Base-by-base conservation (phyloP, 139 green algal genomes). In the Nannochloris sp. region DNA sequence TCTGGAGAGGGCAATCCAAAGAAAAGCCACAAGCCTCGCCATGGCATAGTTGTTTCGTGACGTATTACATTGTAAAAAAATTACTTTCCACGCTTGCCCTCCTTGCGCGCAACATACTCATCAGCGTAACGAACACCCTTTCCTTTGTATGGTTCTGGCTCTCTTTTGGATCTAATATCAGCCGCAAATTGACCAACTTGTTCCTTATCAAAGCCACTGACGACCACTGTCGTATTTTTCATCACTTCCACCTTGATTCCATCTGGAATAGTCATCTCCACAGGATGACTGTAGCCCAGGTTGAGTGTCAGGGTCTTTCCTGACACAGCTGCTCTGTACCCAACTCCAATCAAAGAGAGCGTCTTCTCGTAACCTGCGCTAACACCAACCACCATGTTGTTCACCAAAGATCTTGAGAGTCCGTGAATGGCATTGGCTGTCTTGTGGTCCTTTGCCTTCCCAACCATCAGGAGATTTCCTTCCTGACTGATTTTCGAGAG, bases 121-220 rank as follows among this genome's bases (percentile, higher is more conserved):
- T 88, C 92, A 10, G 60, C 19, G 70, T 94, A 98, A 15, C 86
- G 75, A 51, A 99, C 85, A 36, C 90, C 90, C 82, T 95, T 95
- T 71, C 87, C 85, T 62, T 96, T 96, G 89, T 97, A 97, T 34
- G 90, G 90, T 81, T 97, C 91, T 29, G 91, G 91, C 31, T 79
- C 75, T 27, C 91, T 67, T 79, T 93, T 87, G 36, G 63, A 78
- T 23, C 92, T 77, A 50, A 97, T 72, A 9, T 80, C 76, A n/a
- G 93, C 93, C 19, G 81, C 80, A 69, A 97, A 97, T 66, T 96
- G 85, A 14, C 93, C 93, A 4, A 98, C 77, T 21, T 70, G 31
- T 53, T 82, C 83, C 81, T 97, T 97, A 87, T 96, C 79, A 53
- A 71, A 82, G 23, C 90, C 85, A 5, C 36, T 56, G 4, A 68